These are phyloP conservation scores for Malassezia arunalokei DNA, from an alignment of 1,284 basidiomycete species.

Conservation along the genomic window DNA sequence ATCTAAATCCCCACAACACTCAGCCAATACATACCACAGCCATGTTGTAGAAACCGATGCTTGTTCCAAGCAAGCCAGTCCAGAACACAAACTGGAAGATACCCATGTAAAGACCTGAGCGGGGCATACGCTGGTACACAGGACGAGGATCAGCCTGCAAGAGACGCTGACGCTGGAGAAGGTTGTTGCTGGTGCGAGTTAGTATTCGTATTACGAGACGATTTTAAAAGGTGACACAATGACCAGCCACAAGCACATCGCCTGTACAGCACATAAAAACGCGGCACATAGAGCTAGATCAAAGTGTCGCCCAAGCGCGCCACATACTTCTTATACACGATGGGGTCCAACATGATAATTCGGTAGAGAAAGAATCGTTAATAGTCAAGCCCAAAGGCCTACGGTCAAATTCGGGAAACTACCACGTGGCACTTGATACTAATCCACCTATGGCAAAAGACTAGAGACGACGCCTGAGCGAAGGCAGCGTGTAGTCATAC, in stretches of 20 bases:
- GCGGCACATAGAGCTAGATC: too few relatives aligned
- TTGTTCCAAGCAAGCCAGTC: conserved; percentile 34
- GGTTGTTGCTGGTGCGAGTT: conserved; percentile 23
- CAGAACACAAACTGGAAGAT: conserved; percentile 38
- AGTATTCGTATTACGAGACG: not conserved
- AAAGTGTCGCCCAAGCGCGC: too few relatives aligned
- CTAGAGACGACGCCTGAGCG: too few relatives aligned
- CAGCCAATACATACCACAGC: conserved; percentile 23
- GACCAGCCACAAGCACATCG: too few relatives aligned
- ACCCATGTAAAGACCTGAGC: conserved; percentile 36
- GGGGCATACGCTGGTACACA: conserved; percentile 36
- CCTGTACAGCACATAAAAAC: too few relatives aligned
- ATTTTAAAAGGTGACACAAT: too few relatives aligned
- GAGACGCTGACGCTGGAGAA: conserved; percentile 34
- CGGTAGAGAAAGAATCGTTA: not conserved
- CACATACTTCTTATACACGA: conserved; percentile 16
- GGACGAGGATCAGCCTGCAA: conserved; percentile 36
- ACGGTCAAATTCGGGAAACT: conserved; percentile 11
- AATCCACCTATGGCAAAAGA: too few relatives aligned
- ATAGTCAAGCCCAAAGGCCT: not conserved
- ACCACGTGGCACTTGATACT: conserved; percentile 4
- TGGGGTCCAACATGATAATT: conserved; percentile 10
- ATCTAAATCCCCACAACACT: not conserved
- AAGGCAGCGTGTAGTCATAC: conserved; percentile 3
- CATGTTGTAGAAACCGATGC: conserved; percentile 37